Evolutionary conservation across 192 early-diverging fungal species (phyloP).

Genomic region (Coemansia nantahalensis): DNA sequence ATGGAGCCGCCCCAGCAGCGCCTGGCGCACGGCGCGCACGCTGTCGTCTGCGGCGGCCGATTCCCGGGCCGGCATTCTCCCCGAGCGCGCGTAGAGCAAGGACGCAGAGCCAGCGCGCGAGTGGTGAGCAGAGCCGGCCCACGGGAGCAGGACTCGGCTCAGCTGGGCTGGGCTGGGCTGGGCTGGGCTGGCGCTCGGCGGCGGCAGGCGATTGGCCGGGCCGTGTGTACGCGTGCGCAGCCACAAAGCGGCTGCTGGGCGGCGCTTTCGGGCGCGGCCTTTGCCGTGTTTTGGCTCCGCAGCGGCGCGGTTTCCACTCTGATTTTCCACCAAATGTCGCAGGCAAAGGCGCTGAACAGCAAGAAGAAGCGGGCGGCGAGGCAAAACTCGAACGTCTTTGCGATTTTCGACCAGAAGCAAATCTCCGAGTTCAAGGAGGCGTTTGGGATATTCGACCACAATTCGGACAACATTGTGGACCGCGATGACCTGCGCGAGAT

Average conservation of each 20-base stretch:
- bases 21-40: slow-evolving; percentile 3
- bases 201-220: too few relatives aligned
- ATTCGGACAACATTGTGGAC: slow-evolving; percentile 89
- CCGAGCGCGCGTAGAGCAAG: background rate
- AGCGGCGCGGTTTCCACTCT: too few relatives aligned
- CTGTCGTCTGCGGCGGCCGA: background rate
- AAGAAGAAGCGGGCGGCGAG: slow-evolving; percentile 89
- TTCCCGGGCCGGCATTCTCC: slow-evolving; percentile 2
- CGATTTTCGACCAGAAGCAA: slow-evolving; percentile 95
- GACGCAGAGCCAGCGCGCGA: too few relatives aligned
- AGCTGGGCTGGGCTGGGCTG: too few relatives aligned
- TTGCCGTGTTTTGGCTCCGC: too few relatives aligned
- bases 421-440: slow-evolving; percentile 97
- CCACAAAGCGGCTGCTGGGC: too few relatives aligned
- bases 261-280: background rate
- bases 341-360: slow-evolving; percentile 41
- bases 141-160: too few relatives aligned
- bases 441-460: slow-evolving; percentile 94
- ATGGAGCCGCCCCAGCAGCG: slow-evolving; percentile 22
- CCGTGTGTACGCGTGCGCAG: too few relatives aligned
- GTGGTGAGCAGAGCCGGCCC: too few relatives aligned
- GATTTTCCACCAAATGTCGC: too few relatives aligned
- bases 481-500: slow-evolving; percentile 91
- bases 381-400: slow-evolving; percentile 97
- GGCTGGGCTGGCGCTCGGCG: too few relatives aligned